Evolutionary conservation across 768 basidiomycete genomes (phyloP).

Genomic region (Macrocybe gigantea): DNA sequence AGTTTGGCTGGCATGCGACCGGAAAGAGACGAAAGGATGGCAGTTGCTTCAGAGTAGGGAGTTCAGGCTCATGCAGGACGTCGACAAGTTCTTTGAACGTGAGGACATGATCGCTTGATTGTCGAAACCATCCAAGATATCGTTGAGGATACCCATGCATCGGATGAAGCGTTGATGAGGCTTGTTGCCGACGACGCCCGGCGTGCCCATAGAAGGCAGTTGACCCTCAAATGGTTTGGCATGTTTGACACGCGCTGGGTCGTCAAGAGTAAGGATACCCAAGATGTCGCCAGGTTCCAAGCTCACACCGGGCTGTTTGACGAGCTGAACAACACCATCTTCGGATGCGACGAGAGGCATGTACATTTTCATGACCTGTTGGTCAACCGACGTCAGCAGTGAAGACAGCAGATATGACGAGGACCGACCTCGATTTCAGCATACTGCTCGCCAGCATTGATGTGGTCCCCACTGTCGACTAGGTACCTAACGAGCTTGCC

Average conservation of each 20-base stretch:
- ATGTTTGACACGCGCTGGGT: conserved; percentile 93
- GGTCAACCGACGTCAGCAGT: conserved; percentile 1
- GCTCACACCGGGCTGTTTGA: conserved; percentile 97
- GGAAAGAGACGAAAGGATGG: conserved; percentile 82
- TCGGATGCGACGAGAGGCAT: conserved; percentile 96
- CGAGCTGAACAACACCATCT: conserved; percentile 89
- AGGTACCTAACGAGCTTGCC: conserved; percentile 94
- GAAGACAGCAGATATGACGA: not conserved
- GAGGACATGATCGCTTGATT: conserved; percentile 85
- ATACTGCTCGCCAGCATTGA: conserved; percentile 94
- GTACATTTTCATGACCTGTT: conserved; percentile 98
- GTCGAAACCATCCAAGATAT: conserved; percentile 95
- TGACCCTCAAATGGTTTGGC: conserved; percentile 98
- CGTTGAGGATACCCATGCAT: conserved; percentile 71
- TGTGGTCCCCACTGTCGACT: conserved; percentile 95
- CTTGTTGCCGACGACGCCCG: conserved; percentile 82
- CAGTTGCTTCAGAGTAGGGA: conserved; percentile 85
- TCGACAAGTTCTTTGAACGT: conserved; percentile 84
- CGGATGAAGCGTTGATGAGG: conserved; percentile 80
- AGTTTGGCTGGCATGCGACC: conserved; percentile 92
- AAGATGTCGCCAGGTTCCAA: conserved; percentile 96
- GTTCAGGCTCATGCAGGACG: conserved; percentile 76
- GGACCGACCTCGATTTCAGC: conserved; percentile 89
- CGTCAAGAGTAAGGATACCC: conserved; percentile 93
- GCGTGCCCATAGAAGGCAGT: conserved; percentile 81